Base-by-base conservation (phyloP, 345 rosid species). In the Boechera retrofracta region DNA sequence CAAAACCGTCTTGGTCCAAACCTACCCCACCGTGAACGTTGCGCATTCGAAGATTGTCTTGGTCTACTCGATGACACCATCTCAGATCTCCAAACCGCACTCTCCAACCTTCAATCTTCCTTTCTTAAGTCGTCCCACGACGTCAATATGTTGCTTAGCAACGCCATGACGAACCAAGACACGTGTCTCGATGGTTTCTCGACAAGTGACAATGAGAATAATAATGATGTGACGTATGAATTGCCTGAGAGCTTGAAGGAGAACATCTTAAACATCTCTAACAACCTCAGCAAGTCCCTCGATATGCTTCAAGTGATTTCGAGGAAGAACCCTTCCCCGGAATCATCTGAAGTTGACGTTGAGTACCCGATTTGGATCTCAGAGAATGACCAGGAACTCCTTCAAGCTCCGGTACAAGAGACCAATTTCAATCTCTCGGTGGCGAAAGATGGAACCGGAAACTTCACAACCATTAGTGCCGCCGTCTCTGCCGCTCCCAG, bases 181-280 rank as follows among this genome's bases (percentile, higher is more conserved):
- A 94, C 98, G 51, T 94, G 97, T 64, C 97, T 94, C 7, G 94
- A 91, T 36, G 96, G 98, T 73, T 90, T 94, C 53, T 26, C 41
- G 26, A 15, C 35, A 10, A 54, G 36, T 44, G 48, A 0, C 60
- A 4, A 67, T 33, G 82, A 83, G 53, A 73, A 86, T 60, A 77
- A 65, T 16, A 59, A 71, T 12, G 61, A 60, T 39, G 47, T 10
- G 41, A 64, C 5, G 31, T 38, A 39, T 47, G 15, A 1, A 6
- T 74, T 88, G 24, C 77, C 86, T 63, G 75, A 80, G 3, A 29
- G 41, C 4, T 85, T 93, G 76, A 69, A 89, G 86, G 75, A 35
- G 7, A 73, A 73, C 24, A 59, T 91, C 35, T 68, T 63, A 42
- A 82, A 91, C 62, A 89, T 94, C 64, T 86, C 93, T 15, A 82